Evolutionary conservation across 495 filamentous ascomycete species (phyloP).

Genomic region (Schizothecium vesticola): DNA sequence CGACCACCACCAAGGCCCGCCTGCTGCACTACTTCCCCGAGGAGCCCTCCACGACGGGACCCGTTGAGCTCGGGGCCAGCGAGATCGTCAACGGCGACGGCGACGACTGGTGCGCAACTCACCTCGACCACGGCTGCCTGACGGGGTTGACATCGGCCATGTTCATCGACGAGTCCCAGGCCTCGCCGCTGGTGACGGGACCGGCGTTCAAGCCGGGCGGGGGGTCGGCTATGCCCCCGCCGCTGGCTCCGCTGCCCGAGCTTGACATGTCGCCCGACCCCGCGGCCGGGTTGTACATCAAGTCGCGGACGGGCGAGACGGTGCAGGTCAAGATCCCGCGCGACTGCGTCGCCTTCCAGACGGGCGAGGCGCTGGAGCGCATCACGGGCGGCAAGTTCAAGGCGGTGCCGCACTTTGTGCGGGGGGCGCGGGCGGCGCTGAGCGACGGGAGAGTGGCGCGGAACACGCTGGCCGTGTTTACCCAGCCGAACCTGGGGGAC

Average conservation of each 20-base stretch:
- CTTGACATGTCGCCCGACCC: constrained; percentile 71
- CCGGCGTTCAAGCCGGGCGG: constrained; percentile 21
- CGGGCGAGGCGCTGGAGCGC: constrained; percentile 81
- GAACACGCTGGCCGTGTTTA: constrained; percentile 96
- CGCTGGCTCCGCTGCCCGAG: constrained; percentile 56
- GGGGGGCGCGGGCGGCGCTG: constrained; percentile 52
- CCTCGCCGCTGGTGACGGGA: constrained; percentile 35
- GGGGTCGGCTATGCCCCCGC: constrained; percentile 17
- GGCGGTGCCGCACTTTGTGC: constrained; percentile 95
- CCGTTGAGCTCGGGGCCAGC: constrained; percentile 13
- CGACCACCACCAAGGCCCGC: constrained; percentile 84
- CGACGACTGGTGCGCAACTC: constrained; percentile 95
- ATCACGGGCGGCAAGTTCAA: constrained; percentile 86
- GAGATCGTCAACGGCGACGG: constrained; percentile 43
- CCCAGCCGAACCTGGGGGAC: constrained; percentile 89
- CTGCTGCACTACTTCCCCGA: constrained; percentile 90
- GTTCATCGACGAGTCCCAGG: constrained; percentile 78
- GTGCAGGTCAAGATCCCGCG: constrained; percentile 85
- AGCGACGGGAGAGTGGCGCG: constrained; percentile 58
- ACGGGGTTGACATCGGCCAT: constrained; percentile 92
- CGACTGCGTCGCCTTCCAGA: constrained; percentile 93
- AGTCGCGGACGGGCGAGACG: constrained; percentile 67
- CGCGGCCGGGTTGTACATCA: constrained; percentile 83
- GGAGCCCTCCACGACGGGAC: constrained; percentile 22
- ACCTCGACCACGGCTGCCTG: constrained; percentile 88